Conservation (phyloP, 371 early-diverging fungal genomes). For the Mucor ambiguus region DNA sequence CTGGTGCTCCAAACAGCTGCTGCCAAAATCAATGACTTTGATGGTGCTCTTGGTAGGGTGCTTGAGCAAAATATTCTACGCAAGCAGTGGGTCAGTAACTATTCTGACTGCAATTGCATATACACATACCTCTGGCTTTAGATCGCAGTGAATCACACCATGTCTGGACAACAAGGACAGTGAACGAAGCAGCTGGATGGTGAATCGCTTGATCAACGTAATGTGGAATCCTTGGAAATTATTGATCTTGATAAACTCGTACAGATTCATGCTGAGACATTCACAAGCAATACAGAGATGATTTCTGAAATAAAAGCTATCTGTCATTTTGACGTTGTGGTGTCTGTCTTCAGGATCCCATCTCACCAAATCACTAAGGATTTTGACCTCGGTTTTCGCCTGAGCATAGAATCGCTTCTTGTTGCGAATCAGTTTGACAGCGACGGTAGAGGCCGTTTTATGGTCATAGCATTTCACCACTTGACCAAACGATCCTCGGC, state of each 20-base stretch:
- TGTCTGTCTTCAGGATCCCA: constrained; percentile 86
- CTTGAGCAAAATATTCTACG: constrained; percentile 75
- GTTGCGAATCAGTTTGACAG: constrained; percentile 96
- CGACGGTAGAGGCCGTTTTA: constrained; percentile 83
- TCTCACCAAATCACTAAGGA: constrained; percentile 70
- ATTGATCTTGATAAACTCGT: constrained; percentile 95
- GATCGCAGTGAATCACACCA: constrained; percentile 97
- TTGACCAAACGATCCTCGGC: constrained; percentile 98
- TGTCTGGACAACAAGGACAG: constrained; percentile 74
- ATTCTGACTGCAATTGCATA: neutral
- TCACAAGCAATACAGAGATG: constrained; percentile 97
- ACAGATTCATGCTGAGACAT: constrained; percentile 93
- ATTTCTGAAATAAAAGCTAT: constrained; percentile 89
- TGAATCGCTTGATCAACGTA: constrained; percentile 80
- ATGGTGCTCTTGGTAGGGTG: constrained; percentile 75
- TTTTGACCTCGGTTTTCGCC: constrained; percentile 93
- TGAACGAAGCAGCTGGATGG: constrained; percentile 86
- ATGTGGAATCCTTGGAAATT: constrained; percentile 91
- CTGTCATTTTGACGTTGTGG: constrained; percentile 86
- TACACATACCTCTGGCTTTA: constrained; percentile 90
- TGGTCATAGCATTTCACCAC: constrained; percentile 94
- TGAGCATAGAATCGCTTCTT: constrained; percentile 96
- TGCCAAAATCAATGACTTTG: constrained; percentile 99
- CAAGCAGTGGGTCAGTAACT: neutral
- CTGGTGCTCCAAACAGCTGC: constrained; percentile 86